Base-by-base conservation (phyloP, 2,329 filamentous ascomycete species). In the Microdochium nivale region DNA sequence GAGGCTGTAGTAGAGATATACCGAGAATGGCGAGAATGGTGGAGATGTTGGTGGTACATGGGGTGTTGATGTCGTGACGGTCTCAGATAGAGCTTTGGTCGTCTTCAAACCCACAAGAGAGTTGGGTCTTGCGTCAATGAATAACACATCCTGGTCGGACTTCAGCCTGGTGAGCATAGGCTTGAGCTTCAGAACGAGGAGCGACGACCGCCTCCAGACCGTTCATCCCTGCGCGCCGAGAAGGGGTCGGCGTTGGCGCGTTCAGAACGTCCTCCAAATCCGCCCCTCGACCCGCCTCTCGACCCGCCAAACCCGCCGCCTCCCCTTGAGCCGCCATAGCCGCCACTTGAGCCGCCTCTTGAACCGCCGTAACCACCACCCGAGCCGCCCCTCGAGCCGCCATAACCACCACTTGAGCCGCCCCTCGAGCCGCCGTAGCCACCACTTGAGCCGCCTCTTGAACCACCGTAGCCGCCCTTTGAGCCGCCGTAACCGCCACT, bases 311-410 rank as follows among this genome's bases (percentile, higher is more conserved):
- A 40, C 7, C 35, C n/a, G 24, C 44, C 53, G 24, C 54, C 51
- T n/a, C 58, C 51, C 13, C 58, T 54, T n/a, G 58, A 23, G 21
- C 35, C 55, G 27, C 52, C 51, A 25, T n/a, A 49, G 16, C 55
- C 51, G 3, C 55, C 49, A 21, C 56, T 49, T 21, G 49, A 55
- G 7, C 56, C 52, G 33, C 49, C 51, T 19, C 56, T 32, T 11
- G 52, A 55, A 23, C 55, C 50, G 33, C 55, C 51, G 24, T 52
- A 52, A 47, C 51, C 48, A 14, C 59, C 54, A 9, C 46, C 50
- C 25, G 51, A 50, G 23, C 51, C 55, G 9, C 53, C 51, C 35
- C 58, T 52, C 44, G 51, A 47, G 10, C 35, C 16, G n/a, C 40
- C 49, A 23, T 46, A 35, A 25, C 52, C 46, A 16, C 47, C 37